Base-by-base conservation (phyloP, 2,329 filamentous ascomycete species). In the Chaetomium sp. region DNA sequence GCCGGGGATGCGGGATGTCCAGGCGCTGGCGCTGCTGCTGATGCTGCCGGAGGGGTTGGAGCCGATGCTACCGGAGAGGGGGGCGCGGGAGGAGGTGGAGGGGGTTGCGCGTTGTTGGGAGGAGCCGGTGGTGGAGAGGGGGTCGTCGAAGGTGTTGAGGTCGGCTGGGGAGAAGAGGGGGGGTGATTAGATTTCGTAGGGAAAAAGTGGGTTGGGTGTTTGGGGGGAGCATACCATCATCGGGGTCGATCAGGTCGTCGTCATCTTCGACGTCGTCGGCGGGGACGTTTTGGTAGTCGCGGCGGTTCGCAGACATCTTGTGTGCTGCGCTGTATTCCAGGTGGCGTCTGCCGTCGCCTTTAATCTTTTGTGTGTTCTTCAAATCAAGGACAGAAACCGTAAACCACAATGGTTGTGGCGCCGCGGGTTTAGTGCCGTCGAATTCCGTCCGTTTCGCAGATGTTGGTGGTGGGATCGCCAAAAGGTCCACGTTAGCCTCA, bases 81-180 rank as follows among this genome's bases (percentile, higher is more conserved):
- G 19, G 50, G 57, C 6, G 40, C 40, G 49, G 36, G 81, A 71
- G 92, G 41, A 83, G 82, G 37, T 3, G 6, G 80, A 78, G 58
- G 77, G 73, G 33, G 80, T 76, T 68, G 86, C 82, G 61, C 87
- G 85, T 11, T 5, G 3, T 11, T 14, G 3, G 56, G 79, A 86
- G 68, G 91, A 87, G 62, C 87, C 6, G 36, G 48, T 41, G 85
- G 56, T 78, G 72, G 80, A 77, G 61, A 94, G 79, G 42, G 91
- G 91, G 72, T 96, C 91, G 68, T 96, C 91, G 67, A 96, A 90
- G 70, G 96, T 91, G 71, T 94, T 88, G 67, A 96, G 85, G 65
- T 91, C 89, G 67, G 88, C 89, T 89, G 66, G 10, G 5, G 32
- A 19, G 4, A n/a, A 9, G 40, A 37, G 10, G 45, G 14, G n/a